Base-by-base conservation (phyloP, 345 rosid genomes). In the Brassica incana region DNA sequence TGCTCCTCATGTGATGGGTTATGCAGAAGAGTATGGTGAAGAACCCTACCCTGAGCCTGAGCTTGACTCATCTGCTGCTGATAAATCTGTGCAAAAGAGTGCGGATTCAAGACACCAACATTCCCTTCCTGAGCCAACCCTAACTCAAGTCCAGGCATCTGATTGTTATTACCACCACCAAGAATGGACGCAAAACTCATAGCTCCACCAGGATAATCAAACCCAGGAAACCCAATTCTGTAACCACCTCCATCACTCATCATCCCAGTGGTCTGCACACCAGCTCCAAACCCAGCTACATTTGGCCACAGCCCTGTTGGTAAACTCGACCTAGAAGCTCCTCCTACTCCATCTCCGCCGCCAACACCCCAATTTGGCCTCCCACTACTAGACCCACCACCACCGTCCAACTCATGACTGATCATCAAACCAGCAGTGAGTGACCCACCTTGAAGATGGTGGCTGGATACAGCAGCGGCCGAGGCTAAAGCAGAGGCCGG, bases 61-160 rank as follows among this genome's bases (percentile, higher is more conserved):
- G 83, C 89, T 61, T 92, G 97, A 50, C 92, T 86, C 88, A 90
- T 89, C 86, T 94, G 98, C 84, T 94, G 98, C 84, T 94, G 98
- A 88, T 94, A 94, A 79, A 94, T 84, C 86, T 89, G 97, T 78
- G 72, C 80, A 79, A 90, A 87, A 60, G 96, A 87, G 70, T 89
- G 98, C 10, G 93, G 86, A 58, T 86, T 94, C 83, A 92, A 69
- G 73, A 86, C 91, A 72, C 98, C 97, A 83, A 89, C 84, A 89
- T 89, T 94, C 14, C 92, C 97, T 83, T 94, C 97, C 50, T 94
- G 98, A 74, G 98, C 90, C 85, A 90, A 81, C 0, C 98, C 98
- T 77, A 94, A 89, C 76, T 92, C 98, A 87, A 94, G 88, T 2
- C 98, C 98, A 84, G 97, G 98, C 35, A 90, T 66, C 77, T 88